Conservation (phyloP, 2,329 filamentous ascomycete genomes). For the Aspergillus arachidicola region DNA sequence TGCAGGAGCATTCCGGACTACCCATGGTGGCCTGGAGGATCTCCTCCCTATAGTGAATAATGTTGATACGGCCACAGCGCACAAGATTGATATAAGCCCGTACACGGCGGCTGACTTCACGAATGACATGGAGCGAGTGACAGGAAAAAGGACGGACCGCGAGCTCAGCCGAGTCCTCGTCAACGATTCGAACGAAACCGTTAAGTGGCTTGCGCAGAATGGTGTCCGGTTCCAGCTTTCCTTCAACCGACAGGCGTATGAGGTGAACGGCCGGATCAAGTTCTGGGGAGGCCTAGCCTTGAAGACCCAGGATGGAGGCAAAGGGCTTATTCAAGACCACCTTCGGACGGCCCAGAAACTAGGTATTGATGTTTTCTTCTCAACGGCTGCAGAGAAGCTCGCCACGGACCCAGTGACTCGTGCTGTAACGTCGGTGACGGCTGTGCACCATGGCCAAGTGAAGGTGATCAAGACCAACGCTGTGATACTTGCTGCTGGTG, state of each 20-base stretch:
- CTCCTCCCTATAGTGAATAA: slow-evolving; percentile 66
- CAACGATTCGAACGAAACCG: slow-evolving; percentile 51
- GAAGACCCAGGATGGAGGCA: slow-evolving; percentile 62
- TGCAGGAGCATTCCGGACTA: slow-evolving; percentile 64
- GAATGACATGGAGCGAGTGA: slow-evolving; percentile 60
- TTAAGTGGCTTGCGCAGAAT: slow-evolving; percentile 59
- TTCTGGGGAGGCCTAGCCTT: slow-evolving; percentile 70
- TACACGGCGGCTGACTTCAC: slow-evolving; percentile 60
- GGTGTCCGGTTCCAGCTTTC: slow-evolving; percentile 62
- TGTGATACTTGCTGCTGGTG: slow-evolving; percentile 54
- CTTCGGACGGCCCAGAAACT: slow-evolving; percentile 45
- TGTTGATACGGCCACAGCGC: slow-evolving; percentile 48
- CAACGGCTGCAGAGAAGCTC: slow-evolving; percentile 44
- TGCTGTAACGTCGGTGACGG: slow-evolving; percentile 24
- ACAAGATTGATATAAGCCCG: slow-evolving; percentile 59
- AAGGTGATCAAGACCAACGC: slow-evolving; percentile 23
- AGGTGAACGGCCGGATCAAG: slow-evolving; percentile 61
- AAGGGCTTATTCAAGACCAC: slow-evolving; percentile 59
- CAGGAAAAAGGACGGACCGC: slow-evolving; percentile 55
- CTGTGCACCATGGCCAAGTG: slow-evolving; percentile 17
- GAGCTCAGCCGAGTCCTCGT: slow-evolving; percentile 55
- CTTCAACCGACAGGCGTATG: slow-evolving; percentile 68
- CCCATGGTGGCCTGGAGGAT: slow-evolving; percentile 58
- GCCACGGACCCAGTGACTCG: slow-evolving; percentile 22
- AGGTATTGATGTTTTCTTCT: slow-evolving; percentile 52